Conservation (phyloP, 2,329 filamentous ascomycete genomes). For the Microsporum canis region DNA sequence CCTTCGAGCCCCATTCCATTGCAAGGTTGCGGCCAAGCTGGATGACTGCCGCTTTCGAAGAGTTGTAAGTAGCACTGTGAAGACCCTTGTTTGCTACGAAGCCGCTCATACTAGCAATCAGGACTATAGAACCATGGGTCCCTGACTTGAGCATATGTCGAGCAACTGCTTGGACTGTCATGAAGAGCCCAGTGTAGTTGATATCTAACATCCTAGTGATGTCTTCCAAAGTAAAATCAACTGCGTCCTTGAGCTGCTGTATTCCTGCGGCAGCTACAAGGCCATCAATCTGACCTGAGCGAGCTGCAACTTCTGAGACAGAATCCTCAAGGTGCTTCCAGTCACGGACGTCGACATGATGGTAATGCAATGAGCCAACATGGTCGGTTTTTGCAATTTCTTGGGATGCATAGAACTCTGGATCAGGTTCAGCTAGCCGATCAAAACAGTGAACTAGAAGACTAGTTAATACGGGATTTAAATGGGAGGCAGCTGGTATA, state of each 20-base stretch:
- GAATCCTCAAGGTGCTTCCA: conserved; percentile 23
- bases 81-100: conserved; percentile 40
- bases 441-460: conserved; percentile 39
- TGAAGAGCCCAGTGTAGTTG: conserved; percentile 42
- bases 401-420: conserved; percentile 30
- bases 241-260: conserved; percentile 32
- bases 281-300: conserved; percentile 27
- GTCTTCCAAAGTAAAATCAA: conserved; percentile 32
- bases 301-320: conserved; percentile 9
- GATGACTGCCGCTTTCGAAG: conserved; percentile 44
- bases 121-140: conserved; percentile 35
- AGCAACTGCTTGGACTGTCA: conserved; percentile 38
- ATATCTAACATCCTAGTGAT: conserved; percentile 36
- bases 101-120: conserved; percentile 43
- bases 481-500: neutral
- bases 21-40: conserved; percentile 42
- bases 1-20: conserved; percentile 42
- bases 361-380: conserved; percentile 35
- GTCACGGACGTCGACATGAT: conserved; percentile 38
- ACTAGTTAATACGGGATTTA: neutral
- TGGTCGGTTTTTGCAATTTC: conserved; percentile 22
- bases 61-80: conserved; percentile 39
- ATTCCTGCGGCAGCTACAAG: conserved; percentile 35
- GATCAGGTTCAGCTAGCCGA: conserved; percentile 32
- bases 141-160: conserved; percentile 16